Evolutionary conservation across 2,329 filamentous ascomycete species (phyloP).

Genomic region (Tolypocladium inflatum): DNA sequence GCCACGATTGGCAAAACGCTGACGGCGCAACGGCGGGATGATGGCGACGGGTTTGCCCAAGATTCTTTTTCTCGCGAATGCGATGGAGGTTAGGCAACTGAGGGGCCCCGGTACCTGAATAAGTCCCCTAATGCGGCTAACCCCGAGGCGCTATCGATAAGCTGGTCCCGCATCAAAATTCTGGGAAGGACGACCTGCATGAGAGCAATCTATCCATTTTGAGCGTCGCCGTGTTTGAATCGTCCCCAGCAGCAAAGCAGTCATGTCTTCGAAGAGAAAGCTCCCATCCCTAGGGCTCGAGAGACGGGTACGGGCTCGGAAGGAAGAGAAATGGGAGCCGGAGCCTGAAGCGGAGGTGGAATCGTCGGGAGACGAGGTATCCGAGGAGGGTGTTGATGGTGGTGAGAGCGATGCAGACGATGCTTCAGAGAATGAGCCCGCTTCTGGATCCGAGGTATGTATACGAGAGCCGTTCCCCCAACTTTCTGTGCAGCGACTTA

Average conservation of each 20-base stretch:
- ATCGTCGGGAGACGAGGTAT: conserved; percentile 15
- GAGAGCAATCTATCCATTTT: neutral
- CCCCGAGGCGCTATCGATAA: neutral
- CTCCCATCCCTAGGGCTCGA: conserved; percentile 24
- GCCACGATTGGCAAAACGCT: too few relatives aligned
- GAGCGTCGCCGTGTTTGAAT: too few relatives aligned
- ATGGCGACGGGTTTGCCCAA: neutral
- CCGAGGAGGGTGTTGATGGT: conserved; percentile 16
- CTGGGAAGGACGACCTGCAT: neutral
- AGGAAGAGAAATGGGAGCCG: conserved; percentile 32
- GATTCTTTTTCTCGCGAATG: neutral
- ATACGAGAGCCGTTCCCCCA: neutral
- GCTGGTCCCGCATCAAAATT: neutral
- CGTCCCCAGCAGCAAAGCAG: neutral
- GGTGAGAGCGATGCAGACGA: conserved; percentile 19
- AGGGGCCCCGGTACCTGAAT: neutral
- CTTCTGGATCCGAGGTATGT: conserved; percentile 17
- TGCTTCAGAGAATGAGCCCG: conserved; percentile 15
- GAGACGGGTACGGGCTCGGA: conserved; percentile 33
- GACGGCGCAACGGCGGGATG: neutral
- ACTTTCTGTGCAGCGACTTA: neutral
- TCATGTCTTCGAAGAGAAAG: conserved; percentile 30
- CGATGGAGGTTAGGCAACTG: neutral
- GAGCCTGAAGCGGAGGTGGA: conserved; percentile 20
- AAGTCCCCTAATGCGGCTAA: neutral